phyloP scores from a whole-genome alignment of 495 filamentous ascomycete genomes.

The Aspergillus panamensis region DNA sequence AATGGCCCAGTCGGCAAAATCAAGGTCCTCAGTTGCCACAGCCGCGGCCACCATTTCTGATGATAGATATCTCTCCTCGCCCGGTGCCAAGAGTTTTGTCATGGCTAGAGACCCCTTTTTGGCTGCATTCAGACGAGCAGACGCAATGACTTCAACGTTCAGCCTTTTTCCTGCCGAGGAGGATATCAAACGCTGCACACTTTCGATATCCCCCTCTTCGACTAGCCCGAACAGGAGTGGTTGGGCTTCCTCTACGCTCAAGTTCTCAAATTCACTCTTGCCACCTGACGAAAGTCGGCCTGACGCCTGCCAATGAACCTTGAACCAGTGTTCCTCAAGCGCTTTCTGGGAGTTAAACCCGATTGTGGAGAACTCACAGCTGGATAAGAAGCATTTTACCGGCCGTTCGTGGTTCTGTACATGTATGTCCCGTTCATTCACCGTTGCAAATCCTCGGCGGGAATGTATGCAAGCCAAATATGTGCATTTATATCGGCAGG shows the following conservation, averaged over 20 bases:
- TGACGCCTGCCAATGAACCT: too few relatives aligned
- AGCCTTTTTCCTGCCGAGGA: not conserved
- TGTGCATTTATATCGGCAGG: not conserved
- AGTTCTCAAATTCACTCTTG: not conserved
- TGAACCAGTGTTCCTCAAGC: too few relatives aligned
- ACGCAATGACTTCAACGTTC: not conserved
- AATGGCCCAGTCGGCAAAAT: not conserved
- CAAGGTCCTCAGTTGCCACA: not conserved
- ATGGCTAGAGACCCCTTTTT: not conserved
- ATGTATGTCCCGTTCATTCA: not conserved
- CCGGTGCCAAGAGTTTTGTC: not conserved
- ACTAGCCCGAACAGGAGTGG: not conserved
- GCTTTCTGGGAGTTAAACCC: too few relatives aligned
- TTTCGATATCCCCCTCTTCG: not conserved
- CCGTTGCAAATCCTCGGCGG: not conserved
- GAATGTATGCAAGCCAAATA: not conserved
- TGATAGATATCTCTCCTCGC: not conserved
- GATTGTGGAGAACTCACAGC: not conserved
- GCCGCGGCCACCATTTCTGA: not conserved
- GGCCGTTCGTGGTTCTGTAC: not conserved
- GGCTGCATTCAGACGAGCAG: not conserved
- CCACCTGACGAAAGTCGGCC: too few relatives aligned
- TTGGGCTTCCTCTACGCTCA: not conserved
- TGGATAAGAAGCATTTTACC: not conserved
- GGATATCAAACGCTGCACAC: not conserved